Base-by-base conservation (phyloP, 208 protist species). In the Pavlovales sp. region DNA sequence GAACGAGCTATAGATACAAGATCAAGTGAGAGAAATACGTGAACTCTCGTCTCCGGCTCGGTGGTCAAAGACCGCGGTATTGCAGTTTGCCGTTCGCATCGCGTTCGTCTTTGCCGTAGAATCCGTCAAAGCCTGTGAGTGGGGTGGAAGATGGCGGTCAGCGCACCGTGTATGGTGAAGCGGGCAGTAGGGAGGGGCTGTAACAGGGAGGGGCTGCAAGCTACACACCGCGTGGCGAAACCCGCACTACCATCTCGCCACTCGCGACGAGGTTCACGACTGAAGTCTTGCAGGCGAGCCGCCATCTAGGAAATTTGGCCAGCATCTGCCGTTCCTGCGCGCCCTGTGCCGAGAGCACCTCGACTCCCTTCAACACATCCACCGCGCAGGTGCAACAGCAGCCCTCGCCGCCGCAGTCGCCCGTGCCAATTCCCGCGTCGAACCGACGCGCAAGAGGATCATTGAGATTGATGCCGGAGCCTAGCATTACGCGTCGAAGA, bases 341-440 rank as follows among this genome's bases (percentile, higher is more conserved):
- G 30, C 36, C 41, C 36, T 37, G 79, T 32, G 18, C 32, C 22
- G 20, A 37, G 2, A 84, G 41, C 30, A 41, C 30, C 14, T 84
- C 42, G 79, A 39, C 20, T 0, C 79, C 79, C 4, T 20, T 18
- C 0, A 67, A 8, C 1, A 84, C 79, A 30, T 84, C 79, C 10
- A 84, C 42, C 30, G 79, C 79, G 42, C 79, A 84, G 5, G 79
- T 84, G 79, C 79, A 84, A 42, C 79, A 84, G 41, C 41, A 67
- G 32, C 79, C 79, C 44, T 84, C 79, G 40, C 79, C 79, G 79
- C 79, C 79, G 44, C 79, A 84, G 79, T 84, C 79, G 41, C 79
- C 79, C 4, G 79, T 84, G 42, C 79, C 79, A 0, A 84, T 30
- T 0, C 79, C 79, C 1, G 79, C 79, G 36, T 84, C 79, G 32